Evolutionary conservation across 768 basidiomycete genomes (phyloP).

Genomic region (Lentinula lateritia): DNA sequence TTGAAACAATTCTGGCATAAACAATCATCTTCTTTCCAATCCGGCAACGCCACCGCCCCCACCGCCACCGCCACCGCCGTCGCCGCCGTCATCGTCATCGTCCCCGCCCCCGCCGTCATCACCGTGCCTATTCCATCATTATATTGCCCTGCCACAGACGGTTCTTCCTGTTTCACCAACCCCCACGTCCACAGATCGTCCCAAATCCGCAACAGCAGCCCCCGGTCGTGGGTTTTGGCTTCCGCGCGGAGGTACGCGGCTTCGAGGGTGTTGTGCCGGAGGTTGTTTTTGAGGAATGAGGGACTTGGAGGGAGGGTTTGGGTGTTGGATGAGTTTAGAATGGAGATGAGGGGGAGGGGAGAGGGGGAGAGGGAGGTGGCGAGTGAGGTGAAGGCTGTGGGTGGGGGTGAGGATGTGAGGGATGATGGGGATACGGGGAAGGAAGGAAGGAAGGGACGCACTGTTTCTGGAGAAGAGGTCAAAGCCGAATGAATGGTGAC

Average conservation of each 20-base stretch:
- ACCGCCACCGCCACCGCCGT: too few relatives aligned
- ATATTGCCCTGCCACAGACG: too few relatives aligned
- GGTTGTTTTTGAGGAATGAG: neutral
- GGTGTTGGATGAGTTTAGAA: too few relatives aligned
- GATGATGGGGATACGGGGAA: neutral
- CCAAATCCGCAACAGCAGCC: neutral
- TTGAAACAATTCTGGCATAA: constrained; percentile 7
- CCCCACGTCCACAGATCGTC: neutral
- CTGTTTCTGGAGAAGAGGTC: constrained; percentile 1
- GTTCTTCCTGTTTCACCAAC: neutral
- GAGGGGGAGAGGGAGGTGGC: neutral
- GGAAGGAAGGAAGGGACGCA: neutral
- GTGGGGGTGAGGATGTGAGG: too few relatives aligned
- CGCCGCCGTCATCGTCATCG: too few relatives aligned
- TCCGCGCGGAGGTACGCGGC: neutral
- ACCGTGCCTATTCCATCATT: too few relatives aligned
- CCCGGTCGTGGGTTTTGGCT: neutral
- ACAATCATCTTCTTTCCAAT: neutral
- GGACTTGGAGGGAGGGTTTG: too few relatives aligned
- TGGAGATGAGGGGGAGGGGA: too few relatives aligned
- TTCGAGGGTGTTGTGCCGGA: neutral
- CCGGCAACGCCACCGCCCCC: neutral
- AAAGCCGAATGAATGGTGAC: constrained; percentile 6
- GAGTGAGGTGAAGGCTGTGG: neutral
- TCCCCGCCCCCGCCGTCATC: too few relatives aligned